Conservation (phyloP, 768 basidiomycete genomes). For the Suillus placidus region DNA sequence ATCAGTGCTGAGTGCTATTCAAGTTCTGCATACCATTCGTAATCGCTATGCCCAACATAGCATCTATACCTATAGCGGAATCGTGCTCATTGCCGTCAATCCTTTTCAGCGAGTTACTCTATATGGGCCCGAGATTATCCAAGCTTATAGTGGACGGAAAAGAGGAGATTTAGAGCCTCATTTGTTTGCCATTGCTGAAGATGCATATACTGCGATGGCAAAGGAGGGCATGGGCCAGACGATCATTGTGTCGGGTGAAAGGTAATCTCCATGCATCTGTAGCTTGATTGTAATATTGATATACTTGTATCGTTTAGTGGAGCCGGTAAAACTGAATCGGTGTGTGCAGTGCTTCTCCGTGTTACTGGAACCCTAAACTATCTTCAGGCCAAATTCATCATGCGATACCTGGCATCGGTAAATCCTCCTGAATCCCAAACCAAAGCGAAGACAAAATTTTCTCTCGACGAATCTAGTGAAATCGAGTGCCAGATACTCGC, state of each 20-base stretch:
- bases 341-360: constrained; percentile 37
- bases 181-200: constrained; percentile 98
- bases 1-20: constrained; percentile 10
- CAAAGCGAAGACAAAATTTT: constrained; percentile 68
- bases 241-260: constrained; percentile 98
- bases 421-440: constrained; percentile 73
- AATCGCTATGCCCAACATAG: constrained; percentile 97
- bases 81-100: constrained; percentile 98
- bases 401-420: constrained; percentile 98
- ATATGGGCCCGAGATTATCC: constrained; percentile 96
- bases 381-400: constrained; percentile 92
- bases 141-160: constrained; percentile 90
- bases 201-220: constrained; percentile 97
- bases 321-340: constrained; percentile 98
- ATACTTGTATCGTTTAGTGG: constrained; percentile 59
- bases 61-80: constrained; percentile 99
- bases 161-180: constrained; percentile 97
- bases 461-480: constrained; percentile 87
- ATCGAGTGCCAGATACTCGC: constrained; percentile 97
- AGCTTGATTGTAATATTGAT: constrained; percentile 2
- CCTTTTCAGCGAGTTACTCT: constrained; percentile 97
- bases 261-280: constrained; percentile 49
- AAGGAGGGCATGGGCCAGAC: constrained; percentile 94
- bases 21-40: constrained; percentile 95
- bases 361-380: constrained; percentile 8